Percentiles rank a stretch among this genome's conserved stretches.
phyloP scores from a whole-genome alignment of 495 filamentous ascomycete species.

The Corynascus novoguineensis region DNA sequence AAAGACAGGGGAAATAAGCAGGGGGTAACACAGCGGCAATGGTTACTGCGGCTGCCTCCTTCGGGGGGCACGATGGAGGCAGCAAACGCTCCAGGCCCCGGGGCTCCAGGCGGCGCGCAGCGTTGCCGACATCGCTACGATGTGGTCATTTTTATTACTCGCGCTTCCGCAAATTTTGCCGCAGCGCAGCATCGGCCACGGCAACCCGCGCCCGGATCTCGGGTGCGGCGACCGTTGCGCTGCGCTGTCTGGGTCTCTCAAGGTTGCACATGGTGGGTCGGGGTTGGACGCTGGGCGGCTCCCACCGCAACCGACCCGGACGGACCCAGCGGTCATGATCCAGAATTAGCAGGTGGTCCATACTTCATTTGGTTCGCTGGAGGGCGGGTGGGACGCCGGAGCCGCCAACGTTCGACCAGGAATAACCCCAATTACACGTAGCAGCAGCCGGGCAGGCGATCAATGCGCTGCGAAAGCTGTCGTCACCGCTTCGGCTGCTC shows the following conservation, averaged over 20 bases:
- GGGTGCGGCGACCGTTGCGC: background rate
- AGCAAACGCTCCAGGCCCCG: too few species aligned
- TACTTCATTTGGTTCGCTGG: slow-evolving; percentile 10
- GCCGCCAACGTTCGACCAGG: background rate
- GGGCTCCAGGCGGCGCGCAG: background rate
- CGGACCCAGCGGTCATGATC: slow-evolving; percentile 14
- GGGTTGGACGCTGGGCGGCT: background rate
- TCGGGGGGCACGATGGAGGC: background rate
- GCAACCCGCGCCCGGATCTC: slow-evolving; percentile 5
- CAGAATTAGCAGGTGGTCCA: slow-evolving; percentile 23
- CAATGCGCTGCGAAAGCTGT: background rate
- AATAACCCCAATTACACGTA: background rate
- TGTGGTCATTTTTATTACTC: background rate
- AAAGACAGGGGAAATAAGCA: too few species aligned
- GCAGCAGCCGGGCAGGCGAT: background rate
- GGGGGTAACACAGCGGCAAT: background rate
- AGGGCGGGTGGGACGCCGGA: slow-evolving; percentile 1
- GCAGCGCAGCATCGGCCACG: slow-evolving; percentile 3
- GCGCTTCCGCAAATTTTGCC: background rate
- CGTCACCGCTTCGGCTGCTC: background rate
- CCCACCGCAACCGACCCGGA: slow-evolving; percentile 9
- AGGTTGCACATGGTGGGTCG: slow-evolving; percentile 9
- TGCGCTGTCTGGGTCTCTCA: background rate
- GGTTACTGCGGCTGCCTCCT: background rate
- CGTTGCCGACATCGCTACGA: slow-evolving; percentile 2